phyloP scores from a whole-genome alignment of 2,329 filamentous ascomycete species.

The Ophiocordyceps camponoti-rufipedis region DNA sequence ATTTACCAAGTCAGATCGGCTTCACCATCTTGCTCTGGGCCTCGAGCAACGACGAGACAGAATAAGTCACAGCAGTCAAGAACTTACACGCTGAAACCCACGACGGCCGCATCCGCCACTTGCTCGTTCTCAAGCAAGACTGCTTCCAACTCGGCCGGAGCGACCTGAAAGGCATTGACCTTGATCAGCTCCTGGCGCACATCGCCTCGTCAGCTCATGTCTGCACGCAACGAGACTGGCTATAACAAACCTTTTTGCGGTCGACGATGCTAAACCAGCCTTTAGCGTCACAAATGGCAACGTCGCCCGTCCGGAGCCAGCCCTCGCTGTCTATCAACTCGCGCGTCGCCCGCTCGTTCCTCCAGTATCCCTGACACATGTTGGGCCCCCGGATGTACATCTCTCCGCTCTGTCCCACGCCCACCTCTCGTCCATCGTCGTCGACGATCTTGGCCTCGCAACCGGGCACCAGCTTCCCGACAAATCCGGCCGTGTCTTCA shows the following conservation, averaged over 20 bases:
- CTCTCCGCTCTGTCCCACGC: constrained; percentile 31
- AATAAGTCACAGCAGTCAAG: no score
- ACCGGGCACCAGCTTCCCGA: not conserved
- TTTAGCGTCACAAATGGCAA: constrained; percentile 47
- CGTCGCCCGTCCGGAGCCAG: constrained; percentile 69
- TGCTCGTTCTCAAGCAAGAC: constrained; percentile 20
- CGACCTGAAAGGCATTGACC: constrained; percentile 44
- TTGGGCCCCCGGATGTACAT: constrained; percentile 54
- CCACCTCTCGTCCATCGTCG: constrained; percentile 19
- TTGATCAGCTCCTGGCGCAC: constrained; percentile 32
- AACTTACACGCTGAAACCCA: constrained; percentile 27
- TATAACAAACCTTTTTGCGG: constrained; percentile 40
- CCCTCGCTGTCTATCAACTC: constrained; percentile 32
- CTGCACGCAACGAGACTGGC: not conserved
- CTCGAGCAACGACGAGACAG: not conserved
- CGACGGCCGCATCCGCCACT: constrained; percentile 40
- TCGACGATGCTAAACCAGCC: constrained; percentile 66
- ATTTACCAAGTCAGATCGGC: not conserved
- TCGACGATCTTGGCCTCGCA: constrained; percentile 20
- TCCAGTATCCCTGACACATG: constrained; percentile 52
- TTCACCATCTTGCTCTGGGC: not conserved
- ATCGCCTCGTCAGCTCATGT: not conserved
- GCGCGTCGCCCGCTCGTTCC: constrained; percentile 46
- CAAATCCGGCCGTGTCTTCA: not conserved
- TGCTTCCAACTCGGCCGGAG: constrained; percentile 44